Conservation (phyloP, 257 asterid genomes). For the Mitragyna speciosa region DNA sequence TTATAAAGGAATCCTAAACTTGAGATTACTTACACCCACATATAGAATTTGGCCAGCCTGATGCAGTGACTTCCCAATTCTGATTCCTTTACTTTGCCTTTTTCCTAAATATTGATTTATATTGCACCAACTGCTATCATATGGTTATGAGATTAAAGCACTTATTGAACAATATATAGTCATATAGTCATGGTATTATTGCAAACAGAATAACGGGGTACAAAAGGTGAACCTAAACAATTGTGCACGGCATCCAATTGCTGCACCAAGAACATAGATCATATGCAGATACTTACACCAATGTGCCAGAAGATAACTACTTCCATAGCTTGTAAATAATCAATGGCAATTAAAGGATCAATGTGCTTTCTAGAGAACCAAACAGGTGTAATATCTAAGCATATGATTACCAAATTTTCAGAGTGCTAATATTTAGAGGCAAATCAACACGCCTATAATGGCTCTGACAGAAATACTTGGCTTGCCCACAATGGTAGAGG, state of each 20-base stretch:
- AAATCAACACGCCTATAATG: slow-evolving; percentile 12
- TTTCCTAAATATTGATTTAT: too few species aligned
- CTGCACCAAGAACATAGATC: too few species aligned
- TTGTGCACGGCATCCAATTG: too few species aligned
- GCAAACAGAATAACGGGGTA: not conserved
- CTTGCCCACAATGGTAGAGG: slow-evolving; percentile 77
- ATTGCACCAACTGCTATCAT: too few species aligned
- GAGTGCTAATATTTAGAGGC: not conserved
- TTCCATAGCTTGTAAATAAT: not conserved
- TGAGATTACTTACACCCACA: too few species aligned
- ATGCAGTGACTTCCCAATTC: too few species aligned
- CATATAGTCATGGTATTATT: too few species aligned
- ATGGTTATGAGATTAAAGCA: too few species aligned
- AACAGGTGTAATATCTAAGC: not conserved
- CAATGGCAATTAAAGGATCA: not conserved
- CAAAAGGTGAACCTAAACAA: too few species aligned
- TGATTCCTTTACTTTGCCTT: too few species aligned
- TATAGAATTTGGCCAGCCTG: too few species aligned
- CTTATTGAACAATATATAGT: not conserved
- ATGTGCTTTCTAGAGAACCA: not conserved
- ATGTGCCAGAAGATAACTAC: not conserved
- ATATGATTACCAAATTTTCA: not conserved
- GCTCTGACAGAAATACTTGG: slow-evolving; percentile 27
- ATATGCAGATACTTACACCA: not conserved
- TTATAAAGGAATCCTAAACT: too few species aligned